These are phyloP conservation scores for Talaromyces pinophilus DNA, from an alignment of 2,329 filamentous ascomycete genomes.

Conservation along the genomic window DNA sequence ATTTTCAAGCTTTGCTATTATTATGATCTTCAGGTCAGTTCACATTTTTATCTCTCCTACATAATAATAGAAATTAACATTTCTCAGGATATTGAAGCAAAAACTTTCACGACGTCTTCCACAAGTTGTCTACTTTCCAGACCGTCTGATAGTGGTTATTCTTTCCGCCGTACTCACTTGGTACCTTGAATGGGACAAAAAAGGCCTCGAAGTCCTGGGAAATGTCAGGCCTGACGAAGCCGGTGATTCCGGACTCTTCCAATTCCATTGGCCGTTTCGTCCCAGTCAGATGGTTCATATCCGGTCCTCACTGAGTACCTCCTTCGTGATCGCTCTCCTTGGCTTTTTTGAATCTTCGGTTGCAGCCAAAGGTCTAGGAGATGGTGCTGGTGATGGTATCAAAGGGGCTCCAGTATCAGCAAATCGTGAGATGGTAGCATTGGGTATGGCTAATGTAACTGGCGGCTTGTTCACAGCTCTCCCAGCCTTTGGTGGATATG, in stretches of 20 bases:
- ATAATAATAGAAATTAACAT: neutral
- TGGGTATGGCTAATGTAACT: conserved; percentile 87
- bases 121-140: conserved; percentile 81
- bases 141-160: conserved; percentile 87
- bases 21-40: conserved; percentile 81
- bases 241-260: conserved; percentile 68
- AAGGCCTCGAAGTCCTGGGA: conserved; percentile 82
- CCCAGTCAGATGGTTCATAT: conserved; percentile 76
- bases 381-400: conserved; percentile 63
- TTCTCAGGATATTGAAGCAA: conserved; percentile 72
- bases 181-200: conserved; percentile 72
- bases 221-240: conserved; percentile 77
- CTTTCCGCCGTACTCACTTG: conserved; percentile 79
- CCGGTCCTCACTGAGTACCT: conserved; percentile 81
- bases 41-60: neutral
- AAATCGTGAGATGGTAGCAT: conserved; percentile 88
- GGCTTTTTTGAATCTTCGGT: conserved; percentile 99
- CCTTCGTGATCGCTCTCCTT: conserved; percentile 88
- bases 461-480: conserved; percentile 90
- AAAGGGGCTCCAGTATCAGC: conserved; percentile 80
- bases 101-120: conserved; percentile 77
- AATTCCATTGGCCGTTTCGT: conserved; percentile 84
- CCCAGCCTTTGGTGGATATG: conserved; percentile 94
- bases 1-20: conserved; percentile 76
- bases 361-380: conserved; percentile 84